phyloP scores from a whole-genome alignment of 2,329 filamentous ascomycete species.

The Paecilomyces sp. region DNA sequence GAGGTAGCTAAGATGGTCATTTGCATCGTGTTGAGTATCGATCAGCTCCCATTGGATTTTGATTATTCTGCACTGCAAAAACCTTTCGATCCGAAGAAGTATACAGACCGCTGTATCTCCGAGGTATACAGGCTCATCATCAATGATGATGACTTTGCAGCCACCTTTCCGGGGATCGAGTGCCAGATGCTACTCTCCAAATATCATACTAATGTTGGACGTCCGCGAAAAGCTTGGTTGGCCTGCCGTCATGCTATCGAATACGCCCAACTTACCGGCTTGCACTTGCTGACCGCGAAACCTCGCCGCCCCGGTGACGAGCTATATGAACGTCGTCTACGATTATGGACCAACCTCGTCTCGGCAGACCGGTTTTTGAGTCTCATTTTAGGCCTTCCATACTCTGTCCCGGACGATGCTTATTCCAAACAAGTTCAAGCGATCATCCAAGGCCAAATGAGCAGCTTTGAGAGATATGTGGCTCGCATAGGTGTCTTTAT shows the following conservation, averaged over 20 bases:
- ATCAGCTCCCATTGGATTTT: constrained; percentile 33
- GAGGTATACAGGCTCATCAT: constrained; percentile 43
- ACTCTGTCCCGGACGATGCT: constrained; percentile 27
- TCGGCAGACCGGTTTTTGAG: constrained; percentile 45
- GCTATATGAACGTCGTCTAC: constrained; percentile 23
- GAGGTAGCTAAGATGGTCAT: constrained; percentile 37
- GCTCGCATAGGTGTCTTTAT: constrained; percentile 25
- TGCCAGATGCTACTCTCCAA: constrained; percentile 46
- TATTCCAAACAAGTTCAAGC: constrained; percentile 21
- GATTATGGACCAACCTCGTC: constrained; percentile 35
- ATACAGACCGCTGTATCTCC: constrained; percentile 41
- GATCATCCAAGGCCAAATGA: constrained; percentile 10
- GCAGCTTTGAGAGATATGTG: constrained; percentile 20
- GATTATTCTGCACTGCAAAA: constrained; percentile 28
- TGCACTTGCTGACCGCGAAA: constrained; percentile 30
- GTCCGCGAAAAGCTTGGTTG: constrained; percentile 50
- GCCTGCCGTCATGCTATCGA: constrained; percentile 44
- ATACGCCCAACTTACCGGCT: constrained; percentile 46
- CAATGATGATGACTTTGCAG: constrained; percentile 43
- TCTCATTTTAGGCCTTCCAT: constrained; percentile 48
- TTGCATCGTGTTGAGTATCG: constrained; percentile 37
- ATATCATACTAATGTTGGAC: constrained; percentile 49
- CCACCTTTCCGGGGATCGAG: constrained; percentile 48
- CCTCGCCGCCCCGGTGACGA: constrained; percentile 15
- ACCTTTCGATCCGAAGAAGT: constrained; percentile 34